Conservation (phyloP, 2,329 filamentous ascomycete species). For the Botryosphaeria dothidea region DNA sequence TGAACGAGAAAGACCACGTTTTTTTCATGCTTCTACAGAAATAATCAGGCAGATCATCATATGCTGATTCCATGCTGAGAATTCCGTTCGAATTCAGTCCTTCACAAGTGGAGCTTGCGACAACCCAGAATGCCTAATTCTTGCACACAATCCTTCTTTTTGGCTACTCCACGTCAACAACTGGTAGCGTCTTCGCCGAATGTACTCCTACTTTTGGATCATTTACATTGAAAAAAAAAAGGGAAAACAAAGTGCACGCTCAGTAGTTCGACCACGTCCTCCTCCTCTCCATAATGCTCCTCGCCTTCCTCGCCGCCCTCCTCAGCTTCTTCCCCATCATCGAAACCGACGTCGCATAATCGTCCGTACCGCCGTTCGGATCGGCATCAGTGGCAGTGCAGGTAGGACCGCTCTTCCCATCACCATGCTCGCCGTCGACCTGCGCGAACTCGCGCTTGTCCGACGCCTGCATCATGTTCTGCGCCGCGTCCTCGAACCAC, state of each 20-base stretch:
- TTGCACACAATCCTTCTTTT: no score
- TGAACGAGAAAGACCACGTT: no score
- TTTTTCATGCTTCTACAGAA: no score
- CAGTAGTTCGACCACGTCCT: neutral
- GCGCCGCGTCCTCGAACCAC: slow-evolving; percentile 45
- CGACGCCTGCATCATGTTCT: slow-evolving; percentile 43
- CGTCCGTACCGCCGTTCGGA: slow-evolving; percentile 42
- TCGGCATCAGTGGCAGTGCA: slow-evolving; percentile 45
- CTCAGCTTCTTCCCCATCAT: slow-evolving; percentile 21
- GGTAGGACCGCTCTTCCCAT: slow-evolving; percentile 31
- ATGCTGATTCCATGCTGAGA: no score
- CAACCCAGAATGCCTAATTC: no score
- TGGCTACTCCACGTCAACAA: no score
- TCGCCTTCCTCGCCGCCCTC: neutral
- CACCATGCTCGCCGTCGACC: slow-evolving; percentile 39
- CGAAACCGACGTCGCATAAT: slow-evolving; percentile 41
- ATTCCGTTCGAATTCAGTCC: no score
- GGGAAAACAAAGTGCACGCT: neutral
- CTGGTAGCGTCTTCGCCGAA: no score
- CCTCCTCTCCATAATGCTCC: neutral
- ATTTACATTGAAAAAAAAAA: neutral
- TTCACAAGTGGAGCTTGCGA: no score
- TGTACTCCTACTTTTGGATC: neutral
- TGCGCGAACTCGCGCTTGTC: slow-evolving; percentile 37
- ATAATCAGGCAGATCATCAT: no score